A percentile compares a stretch with the other conserved stretches of the same genome.
Conservation (phyloP, 2,329 filamentous ascomycete species). For the Sphaerostilbella broomeana region DNA sequence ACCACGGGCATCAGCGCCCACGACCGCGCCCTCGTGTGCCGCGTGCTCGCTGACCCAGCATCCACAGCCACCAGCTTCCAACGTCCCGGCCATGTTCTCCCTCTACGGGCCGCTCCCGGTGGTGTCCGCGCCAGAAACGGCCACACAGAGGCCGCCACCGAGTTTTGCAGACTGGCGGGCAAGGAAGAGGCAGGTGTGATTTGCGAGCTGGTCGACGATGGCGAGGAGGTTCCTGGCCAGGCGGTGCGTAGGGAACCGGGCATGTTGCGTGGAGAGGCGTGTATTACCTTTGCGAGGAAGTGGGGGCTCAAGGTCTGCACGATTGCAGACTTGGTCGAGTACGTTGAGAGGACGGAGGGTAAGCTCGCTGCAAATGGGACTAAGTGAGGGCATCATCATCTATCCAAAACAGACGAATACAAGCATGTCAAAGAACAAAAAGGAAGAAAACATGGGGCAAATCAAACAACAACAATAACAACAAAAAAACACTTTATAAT, state of each 20-base stretch:
- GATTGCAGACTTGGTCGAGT: constrained; percentile 79
- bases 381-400: constrained; percentile 1
- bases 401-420: not conserved
- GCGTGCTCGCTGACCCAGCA: constrained; percentile 64
- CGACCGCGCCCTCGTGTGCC: constrained; percentile 77
- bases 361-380: constrained; percentile 39
- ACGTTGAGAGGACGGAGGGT: constrained; percentile 71
- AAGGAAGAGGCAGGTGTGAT: constrained; percentile 75
- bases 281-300: constrained; percentile 76
- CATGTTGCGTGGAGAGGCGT: constrained; percentile 89
- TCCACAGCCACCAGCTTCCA: constrained; percentile 57
- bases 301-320: constrained; percentile 93
- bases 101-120: constrained; percentile 69
- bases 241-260: constrained; percentile 61
- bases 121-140: constrained; percentile 74
- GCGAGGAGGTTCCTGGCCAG: constrained; percentile 61
- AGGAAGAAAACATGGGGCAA: not conserved
- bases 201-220: constrained; percentile 86
- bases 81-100: constrained; percentile 84
- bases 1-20: constrained; percentile 88
- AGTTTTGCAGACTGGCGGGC: constrained; percentile 80
- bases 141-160: constrained; percentile 89
- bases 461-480: too few relatives aligned
- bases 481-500: too few relatives aligned
- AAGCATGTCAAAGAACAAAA: not conserved